phyloP scores from a whole-genome alignment of 2,329 filamentous ascomycete genomes.

The Lasiodiplodia citricola region DNA sequence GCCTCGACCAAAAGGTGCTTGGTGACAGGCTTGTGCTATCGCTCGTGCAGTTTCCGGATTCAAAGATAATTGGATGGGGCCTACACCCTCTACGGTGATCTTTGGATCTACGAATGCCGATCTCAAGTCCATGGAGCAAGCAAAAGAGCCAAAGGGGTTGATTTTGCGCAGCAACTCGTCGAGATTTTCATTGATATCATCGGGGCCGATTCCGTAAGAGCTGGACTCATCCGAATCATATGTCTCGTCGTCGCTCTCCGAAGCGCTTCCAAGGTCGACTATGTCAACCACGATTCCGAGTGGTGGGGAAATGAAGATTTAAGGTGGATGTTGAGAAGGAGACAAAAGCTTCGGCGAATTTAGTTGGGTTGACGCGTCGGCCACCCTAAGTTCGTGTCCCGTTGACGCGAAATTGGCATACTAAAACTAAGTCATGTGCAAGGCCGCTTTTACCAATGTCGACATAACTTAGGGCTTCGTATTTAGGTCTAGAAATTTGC shows the following conservation, averaged over 20 bases:
- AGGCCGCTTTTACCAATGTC: too few species aligned
- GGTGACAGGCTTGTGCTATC: constrained; percentile 29
- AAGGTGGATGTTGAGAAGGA: background rate
- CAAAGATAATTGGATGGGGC: background rate
- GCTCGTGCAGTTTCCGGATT: constrained; percentile 26
- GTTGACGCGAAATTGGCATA: too few species aligned
- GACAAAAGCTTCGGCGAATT: too few species aligned
- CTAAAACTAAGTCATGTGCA: too few species aligned
- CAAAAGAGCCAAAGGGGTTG: background rate
- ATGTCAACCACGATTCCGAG: background rate
- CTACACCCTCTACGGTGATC: background rate
- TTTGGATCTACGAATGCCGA: background rate
- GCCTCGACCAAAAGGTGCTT: constrained; percentile 39
- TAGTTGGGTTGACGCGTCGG: background rate
- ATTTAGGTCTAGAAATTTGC: too few species aligned
- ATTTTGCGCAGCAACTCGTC: background rate
- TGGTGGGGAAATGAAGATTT: background rate
- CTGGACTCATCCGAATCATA: background rate
- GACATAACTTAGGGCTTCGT: too few species aligned
- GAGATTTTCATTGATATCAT: background rate
- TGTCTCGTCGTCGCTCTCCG: background rate
- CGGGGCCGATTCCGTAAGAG: background rate
- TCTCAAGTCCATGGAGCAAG: background rate
- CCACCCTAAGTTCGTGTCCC: too few species aligned
- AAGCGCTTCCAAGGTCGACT: background rate